phyloP scores from a whole-genome alignment of 148 eudicot species.

The Tetragonia tetragonoides region DNA sequence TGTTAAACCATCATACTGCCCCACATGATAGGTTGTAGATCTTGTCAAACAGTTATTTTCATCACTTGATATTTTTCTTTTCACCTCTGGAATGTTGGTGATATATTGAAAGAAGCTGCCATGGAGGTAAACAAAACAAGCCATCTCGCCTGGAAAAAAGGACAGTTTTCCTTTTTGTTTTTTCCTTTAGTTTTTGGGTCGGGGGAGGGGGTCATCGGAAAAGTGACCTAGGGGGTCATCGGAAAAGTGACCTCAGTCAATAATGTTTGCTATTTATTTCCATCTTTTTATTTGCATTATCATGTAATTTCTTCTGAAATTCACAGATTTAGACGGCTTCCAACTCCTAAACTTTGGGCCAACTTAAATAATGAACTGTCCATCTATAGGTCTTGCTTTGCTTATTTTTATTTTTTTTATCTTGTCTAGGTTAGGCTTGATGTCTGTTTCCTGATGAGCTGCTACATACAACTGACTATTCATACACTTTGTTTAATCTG shows the following conservation, averaged over 20 bases:
- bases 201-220: no score
- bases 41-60: neutral
- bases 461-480: neutral
- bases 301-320: neutral
- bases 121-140: no score
- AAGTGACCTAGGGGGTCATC: no score
- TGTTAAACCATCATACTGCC: neutral
- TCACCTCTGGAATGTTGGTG: neutral
- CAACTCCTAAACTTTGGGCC: neutral
- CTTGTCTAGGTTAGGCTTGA: neutral
- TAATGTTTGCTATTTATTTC: neutral
- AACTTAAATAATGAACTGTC: neutral
- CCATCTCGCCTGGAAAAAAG: no score
- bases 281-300: neutral
- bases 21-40: neutral
- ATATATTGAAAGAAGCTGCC: neutral
- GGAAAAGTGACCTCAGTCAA: no score
- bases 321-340: neutral
- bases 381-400: neutral
- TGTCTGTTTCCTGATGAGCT: neutral
- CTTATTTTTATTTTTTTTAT: neutral
- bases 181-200: no score
- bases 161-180: no score
- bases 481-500: neutral
- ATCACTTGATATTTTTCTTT: neutral